A percentile compares a stretch with the other conserved stretches of the same genome.
phyloP scores from a whole-genome alignment of 2,329 filamentous ascomycete genomes.

The Dactylellina sp. region DNA sequence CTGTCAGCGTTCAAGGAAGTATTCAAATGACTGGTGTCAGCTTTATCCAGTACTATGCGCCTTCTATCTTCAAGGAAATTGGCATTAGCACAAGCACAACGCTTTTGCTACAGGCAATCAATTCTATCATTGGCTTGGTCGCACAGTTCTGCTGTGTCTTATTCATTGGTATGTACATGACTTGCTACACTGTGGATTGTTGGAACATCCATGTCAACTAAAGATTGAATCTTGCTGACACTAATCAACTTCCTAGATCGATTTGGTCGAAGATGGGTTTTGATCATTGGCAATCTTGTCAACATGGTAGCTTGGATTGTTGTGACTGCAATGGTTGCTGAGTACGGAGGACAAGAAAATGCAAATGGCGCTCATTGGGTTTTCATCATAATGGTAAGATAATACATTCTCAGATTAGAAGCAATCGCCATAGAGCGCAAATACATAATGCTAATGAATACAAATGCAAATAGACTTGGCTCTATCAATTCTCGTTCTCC shows the following conservation, averaged over 20 bases:
- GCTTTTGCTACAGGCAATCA: slow-evolving; percentile 81
- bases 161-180: slow-evolving; percentile 63
- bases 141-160: slow-evolving; percentile 77
- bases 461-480: slow-evolving; percentile 73
- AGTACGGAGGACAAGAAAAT: slow-evolving; percentile 71
- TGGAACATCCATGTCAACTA: background rate
- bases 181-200: background rate
- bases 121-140: slow-evolving; percentile 76
- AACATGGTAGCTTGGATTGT: slow-evolving; percentile 80
- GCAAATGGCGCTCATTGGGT: slow-evolving; percentile 73
- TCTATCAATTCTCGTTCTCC: slow-evolving; percentile 83
- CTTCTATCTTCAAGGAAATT: slow-evolving; percentile 75
- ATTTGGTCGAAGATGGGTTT: slow-evolving; percentile 76
- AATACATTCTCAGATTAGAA: too few species aligned
- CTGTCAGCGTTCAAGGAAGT: slow-evolving; percentile 75
- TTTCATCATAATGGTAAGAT: slow-evolving; percentile 74
- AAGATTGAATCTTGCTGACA: background rate
- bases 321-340: slow-evolving; percentile 69
- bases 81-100: slow-evolving; percentile 75
- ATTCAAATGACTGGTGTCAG: slow-evolving; percentile 81
- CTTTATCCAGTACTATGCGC: slow-evolving; percentile 80
- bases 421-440: too few species aligned
- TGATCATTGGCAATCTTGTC: slow-evolving; percentile 78
- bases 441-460: background rate
- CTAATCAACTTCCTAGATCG: slow-evolving; percentile 66